phyloP scores from a whole-genome alignment of 306 rosid species.

The Albizia julibrissin region DNA sequence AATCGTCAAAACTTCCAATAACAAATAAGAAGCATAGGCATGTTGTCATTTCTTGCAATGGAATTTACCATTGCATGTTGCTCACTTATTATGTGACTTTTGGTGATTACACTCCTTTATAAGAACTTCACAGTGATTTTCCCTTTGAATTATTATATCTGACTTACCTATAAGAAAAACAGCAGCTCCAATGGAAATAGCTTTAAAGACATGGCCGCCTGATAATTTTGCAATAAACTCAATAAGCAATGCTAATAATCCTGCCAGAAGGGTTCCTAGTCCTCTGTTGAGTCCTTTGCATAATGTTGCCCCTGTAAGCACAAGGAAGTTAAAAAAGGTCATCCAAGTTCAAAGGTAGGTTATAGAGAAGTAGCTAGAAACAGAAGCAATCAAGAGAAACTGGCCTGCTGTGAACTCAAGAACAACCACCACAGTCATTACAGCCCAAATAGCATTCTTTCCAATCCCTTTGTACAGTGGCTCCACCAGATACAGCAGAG shows the following conservation, averaged over 20 bases:
- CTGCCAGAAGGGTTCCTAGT: constrained; percentile 84
- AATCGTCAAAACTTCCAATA: no score
- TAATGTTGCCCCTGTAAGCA: constrained; percentile 77
- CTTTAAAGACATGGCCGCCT: constrained; percentile 49
- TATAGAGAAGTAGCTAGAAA: neutral
- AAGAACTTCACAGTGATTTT: no score
- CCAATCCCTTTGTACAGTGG: constrained; percentile 73
- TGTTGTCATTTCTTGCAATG: no score
- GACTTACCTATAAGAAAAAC: constrained; percentile 73
- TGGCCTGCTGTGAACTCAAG: constrained; percentile 92
- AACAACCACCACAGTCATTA: constrained; percentile 96
- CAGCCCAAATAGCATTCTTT: constrained; percentile 84
- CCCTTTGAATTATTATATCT: neutral
- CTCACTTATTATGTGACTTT: no score
- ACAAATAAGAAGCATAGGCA: no score
- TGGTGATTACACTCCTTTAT: neutral
- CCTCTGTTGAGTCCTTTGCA: constrained; percentile 99
- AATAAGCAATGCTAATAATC: constrained; percentile 72
- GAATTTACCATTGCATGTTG: no score
- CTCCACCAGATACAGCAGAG: constrained; percentile 71
- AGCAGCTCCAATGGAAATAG: constrained; percentile 74
- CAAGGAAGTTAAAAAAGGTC: neutral
- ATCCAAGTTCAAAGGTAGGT: constrained; percentile 4
- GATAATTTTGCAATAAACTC: constrained; percentile 55
- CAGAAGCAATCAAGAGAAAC: neutral